Evolutionary conservation across 345 rosid species (phyloP), one percentile per base, ranked within the genome.

Genomic region (Rhizophora mangle): DNA sequence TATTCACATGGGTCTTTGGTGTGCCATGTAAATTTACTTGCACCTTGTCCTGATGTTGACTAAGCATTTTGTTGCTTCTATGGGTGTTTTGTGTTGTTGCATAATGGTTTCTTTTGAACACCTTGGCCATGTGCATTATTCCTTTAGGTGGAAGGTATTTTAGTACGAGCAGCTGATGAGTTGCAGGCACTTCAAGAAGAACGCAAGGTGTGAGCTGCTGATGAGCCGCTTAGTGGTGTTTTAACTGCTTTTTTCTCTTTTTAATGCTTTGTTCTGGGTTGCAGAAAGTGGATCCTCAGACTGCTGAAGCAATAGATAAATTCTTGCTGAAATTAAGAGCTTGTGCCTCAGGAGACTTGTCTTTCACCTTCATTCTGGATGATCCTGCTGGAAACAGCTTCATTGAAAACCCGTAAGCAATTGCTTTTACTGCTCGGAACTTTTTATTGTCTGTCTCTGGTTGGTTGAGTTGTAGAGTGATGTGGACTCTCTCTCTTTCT

Each of bases 341-440:
- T 64, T 91, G 93, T 87, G 88, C 96, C 63, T 65, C 78, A 31
- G 96, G 87, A 57, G 84, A 71, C 57, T 82, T 79, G 11, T 54
- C 92, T 24, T 91, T 89, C 74, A 87, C 93, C 71, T 83, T 91
- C 79, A 75, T 89, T 82, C 80, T 94, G 76, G 96, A 94, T 69
- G 98, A 94, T 83, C 95, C 96, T 64, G 80, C 96, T 63, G 98
- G 98, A 72, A 94, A 94, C 82, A 87, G 98, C 84, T 94, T 94
- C 78, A 80, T 94, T 65, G 98, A 94, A 77, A 94, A 91, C 67
- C 98, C 84, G 97, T 94, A 87, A 89, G 96, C 49, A 43, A 43
- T 43, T 43, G 49, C 49, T 43, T 43, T 43, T 43, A 13, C 18
- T 43, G 49, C 18, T 43, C 3, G 49, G 49, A 43, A 43, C 49